These are phyloP conservation scores for Talaromyces albobiverticillius DNA, from an alignment of 2,329 filamentous ascomycete species.

Conservation along the genomic window DNA sequence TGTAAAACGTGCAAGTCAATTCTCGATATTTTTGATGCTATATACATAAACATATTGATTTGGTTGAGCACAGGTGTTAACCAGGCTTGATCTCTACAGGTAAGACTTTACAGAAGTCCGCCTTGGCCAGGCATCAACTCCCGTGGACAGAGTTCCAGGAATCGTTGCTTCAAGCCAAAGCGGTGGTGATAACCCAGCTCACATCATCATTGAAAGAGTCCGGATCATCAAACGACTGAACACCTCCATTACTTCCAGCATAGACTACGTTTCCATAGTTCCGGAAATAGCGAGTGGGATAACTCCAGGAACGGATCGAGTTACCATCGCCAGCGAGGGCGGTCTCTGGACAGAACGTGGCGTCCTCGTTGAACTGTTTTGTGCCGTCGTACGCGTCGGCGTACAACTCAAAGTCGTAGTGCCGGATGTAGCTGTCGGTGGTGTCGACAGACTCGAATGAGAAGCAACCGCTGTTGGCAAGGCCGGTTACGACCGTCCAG, in stretches of 20 bases:
- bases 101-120: no score
- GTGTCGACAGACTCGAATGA: conserved; percentile 15
- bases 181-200: conserved; percentile 4
- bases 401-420: conserved; percentile 11
- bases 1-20: no score
- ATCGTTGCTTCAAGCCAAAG: conserved; percentile 19
- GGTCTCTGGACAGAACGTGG: conserved; percentile 12
- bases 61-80: no score
- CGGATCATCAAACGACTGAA: conserved; percentile 6
- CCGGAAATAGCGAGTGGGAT: conserved; percentile 13
- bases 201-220: conserved; percentile 9
- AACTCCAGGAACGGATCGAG: conserved; percentile 12
- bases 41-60: no score
- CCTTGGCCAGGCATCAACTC: no score
- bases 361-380: conserved; percentile 12
- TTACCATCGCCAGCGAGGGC: conserved; percentile 9
- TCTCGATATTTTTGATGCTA: no score
- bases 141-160: no score
- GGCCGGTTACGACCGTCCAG: conserved; percentile 11
- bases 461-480: conserved; percentile 12
- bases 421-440: conserved; percentile 11
- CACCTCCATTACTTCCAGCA: conserved; percentile 11
- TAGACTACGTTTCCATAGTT: conserved; percentile 11
- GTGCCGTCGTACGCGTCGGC: conserved; percentile 11
- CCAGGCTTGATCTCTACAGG: no score